phyloP scores from a whole-genome alignment of 805 yeast species.

The Barnettozyma wickerhamii region DNA sequence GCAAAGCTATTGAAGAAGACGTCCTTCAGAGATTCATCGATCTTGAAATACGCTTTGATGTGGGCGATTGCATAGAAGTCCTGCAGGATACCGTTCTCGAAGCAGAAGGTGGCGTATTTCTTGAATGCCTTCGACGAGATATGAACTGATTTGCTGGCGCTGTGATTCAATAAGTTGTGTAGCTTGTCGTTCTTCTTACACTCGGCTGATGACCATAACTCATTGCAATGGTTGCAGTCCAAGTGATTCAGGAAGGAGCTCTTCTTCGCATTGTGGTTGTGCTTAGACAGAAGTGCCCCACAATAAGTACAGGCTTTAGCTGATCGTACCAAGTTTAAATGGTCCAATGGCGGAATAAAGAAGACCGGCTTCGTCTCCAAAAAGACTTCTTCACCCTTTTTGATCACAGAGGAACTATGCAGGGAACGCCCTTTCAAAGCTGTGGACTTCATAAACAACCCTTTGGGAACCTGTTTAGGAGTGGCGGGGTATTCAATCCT shows the following conservation, averaged over 20 bases:
- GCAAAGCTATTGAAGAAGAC: conserved; percentile 53
- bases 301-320: conserved; percentile 75
- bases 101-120: conserved; percentile 55
- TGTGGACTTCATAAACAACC: conserved; percentile 44
- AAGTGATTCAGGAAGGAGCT: conserved; percentile 38
- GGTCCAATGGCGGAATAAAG: conserved; percentile 65
- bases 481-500: conserved; percentile 35
- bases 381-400: conserved; percentile 54
- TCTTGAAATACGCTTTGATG: conserved; percentile 39
- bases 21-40: not conserved
- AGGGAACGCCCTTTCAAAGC: conserved; percentile 58
- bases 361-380: conserved; percentile 54
- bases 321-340: conserved; percentile 48
- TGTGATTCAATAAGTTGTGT: conserved; percentile 59
- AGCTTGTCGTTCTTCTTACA: conserved; percentile 54
- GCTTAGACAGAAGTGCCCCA: conserved; percentile 37
- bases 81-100: conserved; percentile 47
- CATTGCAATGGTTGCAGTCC: conserved; percentile 61
- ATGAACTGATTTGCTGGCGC: conserved; percentile 36
- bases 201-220: conserved; percentile 62
- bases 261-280: conserved; percentile 18
- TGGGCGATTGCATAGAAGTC: conserved; percentile 64
- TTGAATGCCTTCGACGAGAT: conserved; percentile 14
- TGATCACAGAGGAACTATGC: conserved; percentile 43
- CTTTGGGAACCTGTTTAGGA: conserved; percentile 39